Percentiles rank a stretch among this genome's conserved stretches.
Conservation (phyloP, 1,284 basidiomycete species). For the Violaceomyces palustris region DNA sequence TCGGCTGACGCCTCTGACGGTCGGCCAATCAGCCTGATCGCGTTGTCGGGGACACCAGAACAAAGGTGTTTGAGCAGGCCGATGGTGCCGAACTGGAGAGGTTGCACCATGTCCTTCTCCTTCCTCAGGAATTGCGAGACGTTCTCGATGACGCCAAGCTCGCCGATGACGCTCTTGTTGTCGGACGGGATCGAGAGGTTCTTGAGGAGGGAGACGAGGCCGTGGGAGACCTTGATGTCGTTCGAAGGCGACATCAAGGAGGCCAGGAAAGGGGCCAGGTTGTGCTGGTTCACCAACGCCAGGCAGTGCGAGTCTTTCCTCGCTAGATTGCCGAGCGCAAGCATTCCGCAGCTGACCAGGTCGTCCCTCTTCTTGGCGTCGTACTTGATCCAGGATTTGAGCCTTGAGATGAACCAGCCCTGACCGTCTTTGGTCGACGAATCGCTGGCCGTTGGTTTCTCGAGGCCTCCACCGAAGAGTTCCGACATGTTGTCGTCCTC, state of each 20-base stretch:
- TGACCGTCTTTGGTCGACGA: slow-evolving; percentile 47
- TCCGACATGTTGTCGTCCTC: slow-evolving; percentile 72
- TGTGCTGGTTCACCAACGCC: slow-evolving; percentile 29
- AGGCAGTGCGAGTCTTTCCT: slow-evolving; percentile 54
- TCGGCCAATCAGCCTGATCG: slow-evolving; percentile 63
- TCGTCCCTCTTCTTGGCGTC: slow-evolving; percentile 61
- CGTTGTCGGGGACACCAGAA: slow-evolving; percentile 55
- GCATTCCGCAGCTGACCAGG: slow-evolving; percentile 71
- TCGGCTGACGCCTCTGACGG: not conserved
- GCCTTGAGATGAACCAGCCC: slow-evolving; percentile 66
- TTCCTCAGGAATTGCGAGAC: slow-evolving; percentile 17
- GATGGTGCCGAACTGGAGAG: slow-evolving; percentile 81
- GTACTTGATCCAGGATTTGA: slow-evolving; percentile 68
- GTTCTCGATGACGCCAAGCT: slow-evolving; percentile 12
- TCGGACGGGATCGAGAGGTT: slow-evolving; percentile 42
- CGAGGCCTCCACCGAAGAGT: slow-evolving; percentile 55
- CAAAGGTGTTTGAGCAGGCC: slow-evolving; percentile 84
- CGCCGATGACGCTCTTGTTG: slow-evolving; percentile 33
- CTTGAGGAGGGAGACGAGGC: slow-evolving; percentile 34
- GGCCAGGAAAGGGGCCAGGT: slow-evolving; percentile 29
- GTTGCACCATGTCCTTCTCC: slow-evolving; percentile 38
- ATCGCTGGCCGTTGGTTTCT: not conserved
- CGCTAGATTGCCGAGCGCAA: slow-evolving; percentile 75
- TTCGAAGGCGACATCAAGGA: slow-evolving; percentile 17
- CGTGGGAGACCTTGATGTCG: slow-evolving; percentile 40